phyloP scores from a whole-genome alignment of 75 land plant genomes.

The Sequoiadendron giganteum region DNA sequence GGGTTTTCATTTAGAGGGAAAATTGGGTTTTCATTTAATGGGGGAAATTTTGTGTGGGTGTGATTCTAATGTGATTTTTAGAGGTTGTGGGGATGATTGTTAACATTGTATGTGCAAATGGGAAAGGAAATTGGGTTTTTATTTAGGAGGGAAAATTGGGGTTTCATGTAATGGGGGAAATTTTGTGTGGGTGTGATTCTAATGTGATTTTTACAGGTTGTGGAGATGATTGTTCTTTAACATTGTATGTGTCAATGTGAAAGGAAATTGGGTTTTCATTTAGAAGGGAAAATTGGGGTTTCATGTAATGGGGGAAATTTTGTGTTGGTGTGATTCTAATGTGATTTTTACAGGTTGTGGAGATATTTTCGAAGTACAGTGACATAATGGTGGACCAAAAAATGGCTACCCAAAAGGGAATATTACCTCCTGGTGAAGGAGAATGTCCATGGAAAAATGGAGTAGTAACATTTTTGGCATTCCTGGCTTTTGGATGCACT shows the following conservation, averaged over 20 bases:
- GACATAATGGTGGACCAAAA: constrained; percentile 58
- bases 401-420: constrained; percentile 40
- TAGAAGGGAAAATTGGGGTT: not conserved
- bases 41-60: too few species aligned
- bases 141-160: not conserved
- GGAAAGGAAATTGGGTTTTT: too few species aligned
- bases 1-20: not conserved
- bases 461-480: constrained; percentile 50
- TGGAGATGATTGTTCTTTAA: too few species aligned
- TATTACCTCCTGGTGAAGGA: constrained; percentile 39
- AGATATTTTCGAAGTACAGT: constrained; percentile 56
- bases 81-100: too few species aligned
- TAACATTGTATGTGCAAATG: not conserved
- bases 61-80: not conserved
- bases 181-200: too few species aligned
- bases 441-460: constrained; percentile 68
- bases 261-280: not conserved
- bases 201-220: too few species aligned
- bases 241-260: not conserved
- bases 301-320: not conserved
- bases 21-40: not conserved
- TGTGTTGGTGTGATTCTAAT: not conserved
- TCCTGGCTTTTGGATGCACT: constrained; percentile 51
- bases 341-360: constrained; percentile 33
- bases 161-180: too few species aligned